Percentiles rank a stretch among this genome's conserved stretches.
Conservation (phyloP, 2,329 filamentous ascomycete species). For the Fusarium proliferatum region DNA sequence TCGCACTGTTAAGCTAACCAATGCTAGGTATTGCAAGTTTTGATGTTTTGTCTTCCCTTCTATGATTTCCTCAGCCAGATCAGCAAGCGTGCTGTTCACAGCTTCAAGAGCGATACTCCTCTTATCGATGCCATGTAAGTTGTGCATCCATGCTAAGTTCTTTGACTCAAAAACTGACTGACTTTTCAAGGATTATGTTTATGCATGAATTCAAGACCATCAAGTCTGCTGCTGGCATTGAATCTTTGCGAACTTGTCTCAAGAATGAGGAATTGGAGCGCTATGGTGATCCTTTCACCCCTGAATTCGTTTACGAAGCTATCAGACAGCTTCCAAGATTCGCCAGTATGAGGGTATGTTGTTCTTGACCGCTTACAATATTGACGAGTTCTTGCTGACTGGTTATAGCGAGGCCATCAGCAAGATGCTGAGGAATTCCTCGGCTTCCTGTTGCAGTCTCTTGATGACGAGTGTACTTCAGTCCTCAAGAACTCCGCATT, state of each 20-base stretch:
- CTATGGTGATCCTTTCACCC: conserved; percentile 90
- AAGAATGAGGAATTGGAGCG: conserved; percentile 88
- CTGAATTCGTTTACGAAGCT: conserved; percentile 94
- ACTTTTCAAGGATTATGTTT: conserved; percentile 81
- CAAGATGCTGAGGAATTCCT: conserved; percentile 98
- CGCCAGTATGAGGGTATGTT: conserved; percentile 85
- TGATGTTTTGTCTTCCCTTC: conserved; percentile 93
- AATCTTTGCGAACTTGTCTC: conserved; percentile 77
- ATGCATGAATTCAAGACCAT: conserved; percentile 91
- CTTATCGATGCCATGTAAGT: conserved; percentile 92
- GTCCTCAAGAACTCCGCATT: conserved; percentile 65
- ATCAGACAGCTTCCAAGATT: conserved; percentile 90
- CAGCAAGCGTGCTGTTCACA: conserved; percentile 83
- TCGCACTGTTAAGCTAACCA: conserved; percentile 49
- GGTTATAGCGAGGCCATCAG: conserved; percentile 83
- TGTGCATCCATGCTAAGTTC: not conserved
- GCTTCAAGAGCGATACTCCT: conserved; percentile 95
- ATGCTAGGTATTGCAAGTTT: conserved; percentile 86
- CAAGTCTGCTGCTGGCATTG: conserved; percentile 78
- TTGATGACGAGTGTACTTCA: conserved; percentile 90
- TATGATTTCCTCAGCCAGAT: conserved; percentile 93
- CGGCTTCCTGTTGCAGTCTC: conserved; percentile 88
- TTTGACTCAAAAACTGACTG: conserved; percentile 1
- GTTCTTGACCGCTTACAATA: too few species aligned
- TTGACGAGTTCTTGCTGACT: not conserved